Conservation (phyloP, 345 rosid genomes). For the Eucalyptus decipiens region DNA sequence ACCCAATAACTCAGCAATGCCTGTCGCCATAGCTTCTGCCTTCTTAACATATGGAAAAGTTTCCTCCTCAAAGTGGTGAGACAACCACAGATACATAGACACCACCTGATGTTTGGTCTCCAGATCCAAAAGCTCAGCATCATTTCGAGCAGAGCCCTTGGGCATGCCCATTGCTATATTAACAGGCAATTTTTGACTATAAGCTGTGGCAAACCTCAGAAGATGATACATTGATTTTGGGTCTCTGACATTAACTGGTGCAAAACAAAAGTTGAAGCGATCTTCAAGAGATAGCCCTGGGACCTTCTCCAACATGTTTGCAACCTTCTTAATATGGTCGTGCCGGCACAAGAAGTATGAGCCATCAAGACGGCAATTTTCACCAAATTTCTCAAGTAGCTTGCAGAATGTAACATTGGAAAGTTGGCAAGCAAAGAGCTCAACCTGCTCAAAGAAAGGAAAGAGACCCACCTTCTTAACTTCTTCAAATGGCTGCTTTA, state of each 20-base stretch:
- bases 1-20: slow-evolving; percentile 73
- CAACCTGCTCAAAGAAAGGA: slow-evolving; percentile 94
- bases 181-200: slow-evolving; percentile 58
- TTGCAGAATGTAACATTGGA: slow-evolving; percentile 36
- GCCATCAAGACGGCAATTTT: slow-evolving; percentile 76
- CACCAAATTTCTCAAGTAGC: slow-evolving; percentile 68
- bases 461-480: slow-evolving; percentile 78
- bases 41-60: slow-evolving; percentile 65
- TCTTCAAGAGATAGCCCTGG: slow-evolving; percentile 66
- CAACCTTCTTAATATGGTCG: slow-evolving; percentile 83
- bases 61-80: slow-evolving; percentile 66
- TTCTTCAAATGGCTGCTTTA: slow-evolving; percentile 77
- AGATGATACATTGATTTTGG: slow-evolving; percentile 91
- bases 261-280: slow-evolving; percentile 91
- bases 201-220: slow-evolving; percentile 57
- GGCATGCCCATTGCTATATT: slow-evolving; percentile 91
- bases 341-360: slow-evolving; percentile 79
- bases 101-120: slow-evolving; percentile 82
- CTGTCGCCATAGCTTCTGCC: slow-evolving; percentile 73
- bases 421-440: slow-evolving; percentile 70
- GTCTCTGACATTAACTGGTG: slow-evolving; percentile 86
- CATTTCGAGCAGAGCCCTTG: slow-evolving; percentile 71
- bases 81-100: slow-evolving; percentile 90
- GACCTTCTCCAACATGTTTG: slow-evolving; percentile 89
- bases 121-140: slow-evolving; percentile 68